Base-by-base conservation (phyloP, 2,329 filamentous ascomycete species). In the Cladophialophora immunda region DNA sequence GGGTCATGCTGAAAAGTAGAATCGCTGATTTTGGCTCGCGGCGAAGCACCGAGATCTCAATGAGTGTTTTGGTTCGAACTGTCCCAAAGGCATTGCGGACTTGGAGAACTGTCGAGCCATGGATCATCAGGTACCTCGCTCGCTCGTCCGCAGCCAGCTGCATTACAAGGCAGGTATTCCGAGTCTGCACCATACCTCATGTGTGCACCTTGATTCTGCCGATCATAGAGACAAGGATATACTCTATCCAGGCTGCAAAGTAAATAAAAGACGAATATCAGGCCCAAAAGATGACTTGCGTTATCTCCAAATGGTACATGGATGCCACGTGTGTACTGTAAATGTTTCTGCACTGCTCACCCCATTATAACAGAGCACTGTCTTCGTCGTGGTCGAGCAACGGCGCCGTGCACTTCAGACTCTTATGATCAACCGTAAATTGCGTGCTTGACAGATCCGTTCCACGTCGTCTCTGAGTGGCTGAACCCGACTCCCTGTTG, bases 1-100 rank as follows among this genome's bases (percentile, higher is more conserved):
- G 65, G n/a, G 68, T 66, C 70, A 71, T 71, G n/a, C 34, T 61
- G 58, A 36, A 27, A 36, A 25, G 25, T 7, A 15, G 11, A 55
- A 22, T 55, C 5, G 9, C 45, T 50, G 45, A 47, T 22, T 25
- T 22, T 25, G 17, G 17, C 45, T 25, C 9, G 45, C 5, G 4
- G 19, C 19, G 34, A 22, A 3, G n/a, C n/a, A 47, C 6, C 11
- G 41, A 9, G 9, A 50, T 41, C 32, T 8, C 38, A 41, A 1
- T n/a, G 15, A 17, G 5, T 25, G 45, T 3, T 25, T 3, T 3
- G 19, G 15, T 3, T 47, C 41, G 41, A 22, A 22, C 11, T 6
- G 22, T 50, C 22, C 17, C 3, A n/a, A 25, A 4, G n/a, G 19
- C 9, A 25, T 50, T 50, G 45, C 45, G 15, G 9, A 13, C 3